These are phyloP conservation scores for Tricholomella constricta DNA, from an alignment of 768 basidiomycete genomes.

Conservation along the genomic window DNA sequence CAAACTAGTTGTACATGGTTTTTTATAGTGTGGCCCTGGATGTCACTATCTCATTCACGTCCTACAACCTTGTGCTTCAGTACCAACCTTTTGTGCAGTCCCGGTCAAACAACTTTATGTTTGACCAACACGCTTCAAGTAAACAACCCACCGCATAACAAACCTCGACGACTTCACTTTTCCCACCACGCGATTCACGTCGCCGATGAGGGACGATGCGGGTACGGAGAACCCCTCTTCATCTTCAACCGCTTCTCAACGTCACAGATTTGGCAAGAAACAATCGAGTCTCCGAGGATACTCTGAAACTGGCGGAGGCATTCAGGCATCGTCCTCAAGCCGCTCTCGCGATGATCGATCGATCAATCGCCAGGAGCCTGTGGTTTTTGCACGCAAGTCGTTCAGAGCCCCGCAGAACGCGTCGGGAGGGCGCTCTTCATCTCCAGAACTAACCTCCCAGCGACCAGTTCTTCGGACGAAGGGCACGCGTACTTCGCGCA, in stretches of 20 bases:
- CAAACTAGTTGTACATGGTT: neutral
- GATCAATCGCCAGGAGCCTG: slow-evolving; percentile 7
- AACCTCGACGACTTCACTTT: too few species aligned
- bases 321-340: neutral
- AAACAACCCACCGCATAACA: too few species aligned
- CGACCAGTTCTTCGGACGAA: slow-evolving; percentile 3
- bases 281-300: neutral
- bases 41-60: neutral
- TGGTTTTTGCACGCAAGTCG: slow-evolving; percentile 13
- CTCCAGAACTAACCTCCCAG: neutral
- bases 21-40: neutral
- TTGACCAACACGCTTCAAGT: too few species aligned
- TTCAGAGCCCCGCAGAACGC: neutral
- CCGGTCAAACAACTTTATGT: too few species aligned
- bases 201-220: neutral
- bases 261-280: neutral
- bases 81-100: too few species aligned
- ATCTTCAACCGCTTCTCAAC: neutral
- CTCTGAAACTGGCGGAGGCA: too few species aligned
- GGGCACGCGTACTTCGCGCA: neutral
- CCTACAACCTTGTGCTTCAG: too few species aligned
- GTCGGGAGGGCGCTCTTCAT: slow-evolving; percentile 1
- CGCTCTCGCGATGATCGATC: slow-evolving; percentile 8
- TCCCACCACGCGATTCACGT: neutral
- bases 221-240: neutral